Evolutionary conservation across 2,329 filamentous ascomycete genomes (phyloP), one percentile per base, ranked within the genome.

Genomic region (Phialemoniopsis sp.): DNA sequence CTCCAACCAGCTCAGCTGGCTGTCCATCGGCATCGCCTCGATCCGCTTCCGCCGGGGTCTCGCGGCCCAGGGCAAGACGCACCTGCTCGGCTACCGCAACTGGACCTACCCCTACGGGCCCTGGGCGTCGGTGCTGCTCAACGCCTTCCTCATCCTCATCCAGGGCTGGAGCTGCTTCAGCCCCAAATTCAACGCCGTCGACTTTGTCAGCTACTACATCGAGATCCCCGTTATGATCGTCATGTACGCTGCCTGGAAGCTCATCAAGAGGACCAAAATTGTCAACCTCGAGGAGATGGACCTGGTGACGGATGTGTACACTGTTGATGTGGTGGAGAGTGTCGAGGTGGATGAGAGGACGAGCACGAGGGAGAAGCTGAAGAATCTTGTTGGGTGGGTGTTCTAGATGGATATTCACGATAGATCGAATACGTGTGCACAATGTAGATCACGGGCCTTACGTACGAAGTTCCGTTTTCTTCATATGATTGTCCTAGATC

Each of bases 1-100:
- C 0, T 82, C 79, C 0, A 84, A 83, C 54, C 80, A 84, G 58
- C 60, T 85, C 5, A 77, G 76, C 36, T 85, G 81, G 80, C 73
- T 78, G 47, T 69, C 76, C 40, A 85, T 85, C 42, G 73, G 78
- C 7, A 65, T 84, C 39, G 73, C 80, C 1, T 83, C 78, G 0
- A 60, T 85, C n/a, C 77, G 81, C 18, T 85, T 85, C 64, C 76
- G 81, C 18, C 59, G 66, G 4, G 81, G 67, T 4, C 60, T 85
- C 39, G 64, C 66, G 34, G 54, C 60, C 3, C 81, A 85, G 46
- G 73, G 72, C n/a, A 72, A 80, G 36, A 76, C 78, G 8, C 74
- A 82, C 42, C 65, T 75, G 1, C 65, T 85, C 0, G 79, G 80
- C 0, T 85, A 80, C 60, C 76, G 72, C 44, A 84, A 84, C 51